Base-by-base conservation (phyloP, 108 stramenopile genomes). In the Fistulifera solaris region DNA sequence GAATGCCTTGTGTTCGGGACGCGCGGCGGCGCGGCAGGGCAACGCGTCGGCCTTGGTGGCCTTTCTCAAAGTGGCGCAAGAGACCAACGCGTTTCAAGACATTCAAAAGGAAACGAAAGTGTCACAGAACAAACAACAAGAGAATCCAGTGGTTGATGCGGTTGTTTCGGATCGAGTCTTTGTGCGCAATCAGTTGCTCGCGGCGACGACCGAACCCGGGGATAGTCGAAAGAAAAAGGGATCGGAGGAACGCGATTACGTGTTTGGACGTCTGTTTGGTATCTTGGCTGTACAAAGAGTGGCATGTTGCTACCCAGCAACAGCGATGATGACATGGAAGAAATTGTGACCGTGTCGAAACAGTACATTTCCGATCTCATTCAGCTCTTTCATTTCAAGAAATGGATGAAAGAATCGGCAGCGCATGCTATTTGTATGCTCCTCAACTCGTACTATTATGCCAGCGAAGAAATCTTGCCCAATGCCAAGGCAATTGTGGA, bases 21-120 rank as follows among this genome's bases (percentile, higher is more conserved):
- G 89, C 35, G 89, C 89, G 14, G 78, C 78, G 8, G 83, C 85
- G 50, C 76, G 89, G 48, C 85, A 91, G 63, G 89, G 89, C 46
- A 85, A 76, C 58, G 89, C 89, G 40, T 83, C 83, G 38, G 74
- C 77, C n/a, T 55, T 91, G 40, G 68, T 85, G 6, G 65, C 71
- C 16, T 91, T 83, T 59, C 58, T 91, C 14, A 80, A 78, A 52
- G 48, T 85, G 54, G 72, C 81, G 6, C 58, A 71, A 57, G 48
- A 50, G 23, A 48, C 59, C 21, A 61, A 53, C 26, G 53, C 60
- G 35, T 62, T 73, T 48, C 40, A 64, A 3, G 65, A 62, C 8
- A 67, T 78, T 46, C 52, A 70, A 52, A 40, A 61, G 51, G 50
- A 43, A 21, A 59, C 50, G 27, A 51, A 66, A 43, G 40, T 56